Evolutionary conservation across 2,329 filamentous ascomycete genomes (phyloP).

Genomic region (Plectosphaerella cucumerina): DNA sequence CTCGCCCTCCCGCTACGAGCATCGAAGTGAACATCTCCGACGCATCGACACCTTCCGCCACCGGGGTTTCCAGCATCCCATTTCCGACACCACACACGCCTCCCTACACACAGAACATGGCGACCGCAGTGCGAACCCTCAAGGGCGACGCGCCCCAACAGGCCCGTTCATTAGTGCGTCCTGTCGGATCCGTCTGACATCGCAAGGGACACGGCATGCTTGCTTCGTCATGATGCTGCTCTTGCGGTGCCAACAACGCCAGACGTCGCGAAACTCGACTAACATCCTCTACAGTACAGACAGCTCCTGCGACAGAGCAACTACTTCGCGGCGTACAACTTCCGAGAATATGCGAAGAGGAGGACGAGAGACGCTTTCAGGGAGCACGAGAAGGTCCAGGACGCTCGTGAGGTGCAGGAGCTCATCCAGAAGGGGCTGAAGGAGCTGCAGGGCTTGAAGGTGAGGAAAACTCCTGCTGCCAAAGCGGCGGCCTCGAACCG

Average conservation of each 20-base stretch:
- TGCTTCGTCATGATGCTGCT: not conserved
- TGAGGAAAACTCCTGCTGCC: conserved; percentile 30
- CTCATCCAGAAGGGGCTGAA: conserved; percentile 83
- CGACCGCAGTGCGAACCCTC: conserved; percentile 22
- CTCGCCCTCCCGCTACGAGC: not conserved
- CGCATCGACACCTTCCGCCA: not conserved
- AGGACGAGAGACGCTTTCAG: conserved; percentile 88
- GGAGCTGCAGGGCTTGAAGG: conserved; percentile 88
- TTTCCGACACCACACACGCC: not conserved
- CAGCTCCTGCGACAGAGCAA: conserved; percentile 81
- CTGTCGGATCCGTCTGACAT: too few species aligned
- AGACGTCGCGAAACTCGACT: not conserved
- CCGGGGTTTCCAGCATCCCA: not conserved
- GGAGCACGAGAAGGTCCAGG: conserved; percentile 69
- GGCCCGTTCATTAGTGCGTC: conserved; percentile 51
- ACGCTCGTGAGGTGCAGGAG: conserved; percentile 77
- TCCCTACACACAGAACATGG: conserved; percentile 5
- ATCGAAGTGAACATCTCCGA: not conserved
- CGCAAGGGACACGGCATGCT: too few species aligned
- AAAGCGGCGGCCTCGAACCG: conserved; percentile 2
- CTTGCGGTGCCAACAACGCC: not conserved
- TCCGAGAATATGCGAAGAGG: conserved; percentile 91
- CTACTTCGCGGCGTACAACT: conserved; percentile 94
- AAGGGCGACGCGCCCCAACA: conserved; percentile 55
- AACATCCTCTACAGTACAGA: conserved; percentile 63